Conservation (phyloP, 106 monocot species). For the Dioscorea alata region DNA sequence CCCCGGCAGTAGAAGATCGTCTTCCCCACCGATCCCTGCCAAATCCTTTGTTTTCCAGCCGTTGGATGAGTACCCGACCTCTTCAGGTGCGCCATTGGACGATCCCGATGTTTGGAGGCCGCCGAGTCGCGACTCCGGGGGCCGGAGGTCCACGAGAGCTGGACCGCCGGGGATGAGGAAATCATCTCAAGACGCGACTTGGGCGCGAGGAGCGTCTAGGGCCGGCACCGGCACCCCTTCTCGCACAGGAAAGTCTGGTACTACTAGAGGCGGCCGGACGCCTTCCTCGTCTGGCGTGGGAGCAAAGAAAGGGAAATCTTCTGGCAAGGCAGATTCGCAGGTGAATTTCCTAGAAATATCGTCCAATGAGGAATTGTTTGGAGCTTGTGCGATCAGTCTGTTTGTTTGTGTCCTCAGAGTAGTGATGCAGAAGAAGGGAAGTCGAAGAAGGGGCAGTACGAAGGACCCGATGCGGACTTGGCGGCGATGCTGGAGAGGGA, state of each 20-base stretch:
- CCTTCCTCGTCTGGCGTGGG: constrained; percentile 34
- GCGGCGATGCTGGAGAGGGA: constrained; percentile 98
- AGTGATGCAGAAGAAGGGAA: constrained; percentile 81
- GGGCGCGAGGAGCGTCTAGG: constrained; percentile 68
- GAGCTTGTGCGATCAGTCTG: too few species aligned
- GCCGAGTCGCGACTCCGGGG: constrained; percentile 52
- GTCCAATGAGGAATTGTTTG: too few species aligned
- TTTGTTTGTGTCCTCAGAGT: constrained; percentile 22
- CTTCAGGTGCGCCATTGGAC: constrained; percentile 54
- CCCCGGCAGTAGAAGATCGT: constrained; percentile 56
- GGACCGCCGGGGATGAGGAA: constrained; percentile 41
- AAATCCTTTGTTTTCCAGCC: constrained; percentile 98
- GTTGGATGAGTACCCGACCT: constrained; percentile 86
- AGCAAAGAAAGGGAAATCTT: constrained; percentile 84
- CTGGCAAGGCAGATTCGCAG: constrained; percentile 70
- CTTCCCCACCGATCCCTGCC: constrained; percentile 68
- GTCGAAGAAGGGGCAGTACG: constrained; percentile 77
- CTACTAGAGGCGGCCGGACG: constrained; percentile 50
- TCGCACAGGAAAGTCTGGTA: constrained; percentile 51
- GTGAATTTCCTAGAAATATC: constrained; percentile 18
- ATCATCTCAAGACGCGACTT: constrained; percentile 74
- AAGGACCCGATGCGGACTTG: constrained; percentile 96
- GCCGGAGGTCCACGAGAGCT: constrained; percentile 42
- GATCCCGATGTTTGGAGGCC: constrained; percentile 99
- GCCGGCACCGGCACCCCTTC: constrained; percentile 36